Conservation (phyloP, 2,329 filamentous ascomycete species). For the Aureobasidium leucospermi region DNA sequence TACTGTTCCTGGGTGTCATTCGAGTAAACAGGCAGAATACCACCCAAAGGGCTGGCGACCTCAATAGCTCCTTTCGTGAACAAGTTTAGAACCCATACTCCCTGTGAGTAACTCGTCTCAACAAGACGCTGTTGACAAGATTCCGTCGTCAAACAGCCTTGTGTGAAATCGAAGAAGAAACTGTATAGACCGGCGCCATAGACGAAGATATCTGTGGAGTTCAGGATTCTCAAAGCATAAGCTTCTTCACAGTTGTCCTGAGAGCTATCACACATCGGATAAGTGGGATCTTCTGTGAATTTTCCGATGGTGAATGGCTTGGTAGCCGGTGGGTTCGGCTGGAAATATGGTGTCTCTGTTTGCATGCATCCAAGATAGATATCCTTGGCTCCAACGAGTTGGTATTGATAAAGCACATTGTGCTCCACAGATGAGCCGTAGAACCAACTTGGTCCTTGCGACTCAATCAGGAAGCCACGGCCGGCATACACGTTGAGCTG, state of each 20-base stretch:
- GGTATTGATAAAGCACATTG: constrained; percentile 48
- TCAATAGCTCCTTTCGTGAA: not conserved
- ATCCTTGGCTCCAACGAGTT: constrained; percentile 38
- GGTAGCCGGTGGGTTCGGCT: not conserved
- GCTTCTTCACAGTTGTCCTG: not conserved
- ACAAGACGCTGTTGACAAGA: not conserved
- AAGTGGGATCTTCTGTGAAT: not conserved
- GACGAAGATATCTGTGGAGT: not conserved
- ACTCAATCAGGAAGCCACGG: constrained; percentile 38
- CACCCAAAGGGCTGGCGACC: not conserved
- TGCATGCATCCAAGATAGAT: not conserved
- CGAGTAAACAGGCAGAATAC: too few relatives aligned
- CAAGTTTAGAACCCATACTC: not conserved
- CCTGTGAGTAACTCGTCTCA: not conserved
- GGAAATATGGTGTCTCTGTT: not conserved
- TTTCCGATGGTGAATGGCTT: not conserved
- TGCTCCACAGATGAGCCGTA: constrained; percentile 47
- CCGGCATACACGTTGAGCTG: constrained; percentile 37
- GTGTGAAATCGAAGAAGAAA: not conserved
- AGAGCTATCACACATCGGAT: not conserved
- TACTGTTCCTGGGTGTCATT: too few relatives aligned
- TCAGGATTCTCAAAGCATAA: not conserved
- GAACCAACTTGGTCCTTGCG: constrained; percentile 35
- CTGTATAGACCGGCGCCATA: not conserved
- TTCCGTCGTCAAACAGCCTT: not conserved